phyloP scores from a whole-genome alignment of 805 yeast genomes.

The Teunomyces gatunensis region DNA sequence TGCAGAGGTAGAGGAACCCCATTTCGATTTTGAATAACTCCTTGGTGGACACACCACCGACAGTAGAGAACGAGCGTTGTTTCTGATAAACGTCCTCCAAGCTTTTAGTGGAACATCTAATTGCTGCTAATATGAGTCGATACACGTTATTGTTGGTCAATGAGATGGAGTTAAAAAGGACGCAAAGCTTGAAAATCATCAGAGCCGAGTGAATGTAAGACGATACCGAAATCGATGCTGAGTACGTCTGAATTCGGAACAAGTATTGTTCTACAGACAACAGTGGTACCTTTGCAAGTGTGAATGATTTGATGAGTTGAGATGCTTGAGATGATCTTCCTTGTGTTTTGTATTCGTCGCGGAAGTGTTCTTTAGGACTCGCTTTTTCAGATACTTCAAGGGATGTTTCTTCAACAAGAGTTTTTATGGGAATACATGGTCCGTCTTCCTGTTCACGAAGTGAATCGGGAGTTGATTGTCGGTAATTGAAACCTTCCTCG shows the following conservation, averaged over 20 bases:
- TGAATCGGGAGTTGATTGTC: constrained; percentile 17
- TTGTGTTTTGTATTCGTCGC: constrained; percentile 8
- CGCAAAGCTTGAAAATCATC: constrained; percentile 34
- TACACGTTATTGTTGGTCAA: constrained; percentile 38
- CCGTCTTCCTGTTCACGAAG: constrained; percentile 9
- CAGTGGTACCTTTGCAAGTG: constrained; percentile 34
- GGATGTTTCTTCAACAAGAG: constrained; percentile 15
- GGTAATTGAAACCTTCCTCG: background rate
- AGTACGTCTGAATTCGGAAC: constrained; percentile 36
- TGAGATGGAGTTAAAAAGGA: constrained; percentile 30
- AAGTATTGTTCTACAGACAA: constrained; percentile 35
- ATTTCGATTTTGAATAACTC: constrained; percentile 52
- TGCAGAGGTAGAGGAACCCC: constrained; percentile 46
- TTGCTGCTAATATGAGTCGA: constrained; percentile 36
- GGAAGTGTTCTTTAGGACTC: constrained; percentile 12
- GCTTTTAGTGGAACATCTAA: constrained; percentile 40
- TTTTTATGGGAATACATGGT: constrained; percentile 22
- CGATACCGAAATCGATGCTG: constrained; percentile 37
- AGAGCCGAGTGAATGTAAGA: constrained; percentile 40
- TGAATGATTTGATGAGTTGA: constrained; percentile 31
- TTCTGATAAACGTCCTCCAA: constrained; percentile 46
- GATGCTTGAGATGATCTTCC: constrained; percentile 20
- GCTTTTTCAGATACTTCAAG: constrained; percentile 4
- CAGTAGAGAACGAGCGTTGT: constrained; percentile 41
- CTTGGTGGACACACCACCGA: constrained; percentile 40